These are phyloP conservation scores for Selenicereus undatus DNA, from an alignment of 148 eudicot genomes.

Conservation along the genomic window DNA sequence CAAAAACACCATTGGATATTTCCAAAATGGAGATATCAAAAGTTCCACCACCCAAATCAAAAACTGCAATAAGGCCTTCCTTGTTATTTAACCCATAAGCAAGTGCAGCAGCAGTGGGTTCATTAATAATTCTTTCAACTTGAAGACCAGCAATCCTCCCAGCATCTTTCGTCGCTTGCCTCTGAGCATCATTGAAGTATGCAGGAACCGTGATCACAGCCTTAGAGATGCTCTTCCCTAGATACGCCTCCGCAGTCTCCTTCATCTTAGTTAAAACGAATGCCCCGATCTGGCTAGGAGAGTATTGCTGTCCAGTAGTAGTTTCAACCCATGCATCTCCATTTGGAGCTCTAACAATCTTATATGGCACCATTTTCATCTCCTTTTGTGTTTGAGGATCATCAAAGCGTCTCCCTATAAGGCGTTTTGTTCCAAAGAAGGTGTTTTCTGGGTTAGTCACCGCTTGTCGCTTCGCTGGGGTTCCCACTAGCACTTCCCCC, in stretches of 20 bases:
- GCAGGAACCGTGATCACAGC: conserved; percentile 64
- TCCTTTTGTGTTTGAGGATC: conserved; percentile 54
- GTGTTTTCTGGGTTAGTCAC: conserved; percentile 51
- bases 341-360: conserved; percentile 47
- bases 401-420: conserved; percentile 55
- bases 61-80: conserved; percentile 52
- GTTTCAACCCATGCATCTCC: conserved; percentile 72
- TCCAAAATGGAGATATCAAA: conserved; percentile 59
- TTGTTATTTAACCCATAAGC: conserved; percentile 55
- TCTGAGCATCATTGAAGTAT: conserved; percentile 56
- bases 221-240: conserved; percentile 40
- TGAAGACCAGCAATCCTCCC: conserved; percentile 52
- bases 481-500: conserved; percentile 54
- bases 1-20: conserved; percentile 56
- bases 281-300: conserved; percentile 62
- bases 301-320: conserved; percentile 47
- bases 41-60: conserved; percentile 61
- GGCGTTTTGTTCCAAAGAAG: conserved; percentile 46
- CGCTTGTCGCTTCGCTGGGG: conserved; percentile 55
- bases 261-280: conserved; percentile 51
- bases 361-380: conserved; percentile 51
- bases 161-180: conserved; percentile 65
- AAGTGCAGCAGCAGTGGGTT: conserved; percentile 66
- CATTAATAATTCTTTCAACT: conserved; percentile 50
- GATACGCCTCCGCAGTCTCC: conserved; percentile 55